Percentiles rank a stretch among this genome's conserved stretches.
Conservation (phyloP, 108 stramenopile genomes). For the Fragilariopsis cylindrus region DNA sequence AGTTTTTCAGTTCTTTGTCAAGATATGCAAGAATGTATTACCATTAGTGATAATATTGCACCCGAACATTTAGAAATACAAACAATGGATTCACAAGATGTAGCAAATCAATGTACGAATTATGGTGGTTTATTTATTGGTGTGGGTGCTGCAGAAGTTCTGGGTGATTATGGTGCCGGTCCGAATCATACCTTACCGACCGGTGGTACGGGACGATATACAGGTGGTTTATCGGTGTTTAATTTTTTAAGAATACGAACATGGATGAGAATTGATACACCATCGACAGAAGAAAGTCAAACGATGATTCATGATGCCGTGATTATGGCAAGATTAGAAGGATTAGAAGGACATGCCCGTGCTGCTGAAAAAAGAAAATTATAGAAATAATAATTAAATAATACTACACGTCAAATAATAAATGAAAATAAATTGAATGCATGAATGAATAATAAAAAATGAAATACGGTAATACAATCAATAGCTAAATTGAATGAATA, state of each 20-base stretch:
- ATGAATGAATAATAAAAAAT: too few relatives aligned
- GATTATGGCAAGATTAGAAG: conserved; percentile 95
- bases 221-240: conserved; percentile 95
- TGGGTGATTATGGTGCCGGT: conserved; percentile 99
- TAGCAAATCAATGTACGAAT: conserved; percentile 74
- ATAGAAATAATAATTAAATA: neutral
- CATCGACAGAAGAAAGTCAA: conserved; percentile 46
- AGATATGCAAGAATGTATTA: conserved; percentile 84
- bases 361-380: conserved; percentile 88
- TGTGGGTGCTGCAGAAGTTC: conserved; percentile 92
- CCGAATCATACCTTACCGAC: conserved; percentile 99
- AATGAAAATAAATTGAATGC: too few relatives aligned
- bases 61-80: conserved; percentile 99
- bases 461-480: too few relatives aligned
- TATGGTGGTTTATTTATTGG: conserved; percentile 98
- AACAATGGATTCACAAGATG: conserved; percentile 75
- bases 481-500: too few relatives aligned
- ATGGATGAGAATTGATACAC: conserved; percentile 93
- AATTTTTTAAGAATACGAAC: conserved; percentile 97
- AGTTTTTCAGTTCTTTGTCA: conserved; percentile 84
- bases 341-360: conserved; percentile 96
- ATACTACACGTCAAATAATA: too few relatives aligned
- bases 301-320: conserved; percentile 90
- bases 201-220: conserved; percentile 96
- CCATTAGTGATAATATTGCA: conserved; percentile 85